Percentiles rank a stretch among this genome's conserved stretches.
Evolutionary conservation across 192 early-diverging fungal genomes (phyloP).

Genomic region (Coemansia sp.): DNA sequence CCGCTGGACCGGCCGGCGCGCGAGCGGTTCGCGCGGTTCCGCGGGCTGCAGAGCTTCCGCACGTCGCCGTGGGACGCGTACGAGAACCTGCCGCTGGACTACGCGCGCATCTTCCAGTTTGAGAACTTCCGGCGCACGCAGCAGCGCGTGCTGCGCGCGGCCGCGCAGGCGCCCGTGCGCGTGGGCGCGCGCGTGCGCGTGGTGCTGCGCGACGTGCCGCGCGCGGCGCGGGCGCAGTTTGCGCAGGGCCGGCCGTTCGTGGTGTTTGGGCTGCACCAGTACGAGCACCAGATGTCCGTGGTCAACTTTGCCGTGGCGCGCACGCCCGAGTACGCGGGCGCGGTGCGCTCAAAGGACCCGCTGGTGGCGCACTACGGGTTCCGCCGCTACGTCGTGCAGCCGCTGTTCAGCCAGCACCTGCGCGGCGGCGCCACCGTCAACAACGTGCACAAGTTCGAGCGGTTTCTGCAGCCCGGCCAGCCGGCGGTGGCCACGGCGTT

Average conservation of each 20-base stretch:
- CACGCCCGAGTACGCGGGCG: constrained; percentile 65
- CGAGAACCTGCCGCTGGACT: constrained; percentile 96
- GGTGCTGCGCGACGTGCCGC: constrained; percentile 59
- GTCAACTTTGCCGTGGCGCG: constrained; percentile 77
- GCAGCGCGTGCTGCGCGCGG: constrained; percentile 60
- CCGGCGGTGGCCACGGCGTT: constrained; percentile 80
- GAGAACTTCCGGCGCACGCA: constrained; percentile 81
- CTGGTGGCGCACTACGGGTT: constrained; percentile 85
- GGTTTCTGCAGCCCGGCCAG: constrained; percentile 76
- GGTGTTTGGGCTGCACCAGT: constrained; percentile 71
- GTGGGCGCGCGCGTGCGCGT: constrained; percentile 73
- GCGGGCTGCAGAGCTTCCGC: constrained; percentile 90
- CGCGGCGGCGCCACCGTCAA: constrained; percentile 75
- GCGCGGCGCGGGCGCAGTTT: constrained; percentile 18
- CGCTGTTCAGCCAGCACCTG: constrained; percentile 87
- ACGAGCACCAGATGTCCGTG: constrained; percentile 94
- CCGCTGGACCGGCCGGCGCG: constrained; percentile 80
- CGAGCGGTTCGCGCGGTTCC: constrained; percentile 86
- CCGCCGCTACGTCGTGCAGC: constrained; percentile 76
- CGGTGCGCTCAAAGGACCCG: constrained; percentile 90
- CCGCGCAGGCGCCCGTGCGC: constrained; percentile 53
- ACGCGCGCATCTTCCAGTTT: constrained; percentile 94
- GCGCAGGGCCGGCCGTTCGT: constrained; percentile 33
- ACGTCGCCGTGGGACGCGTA: constrained; percentile 97
- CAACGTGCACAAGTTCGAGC: constrained; percentile 92